Base-by-base conservation (phyloP, 768 basidiomycete species). In the Leccinum arenicola region DNA sequence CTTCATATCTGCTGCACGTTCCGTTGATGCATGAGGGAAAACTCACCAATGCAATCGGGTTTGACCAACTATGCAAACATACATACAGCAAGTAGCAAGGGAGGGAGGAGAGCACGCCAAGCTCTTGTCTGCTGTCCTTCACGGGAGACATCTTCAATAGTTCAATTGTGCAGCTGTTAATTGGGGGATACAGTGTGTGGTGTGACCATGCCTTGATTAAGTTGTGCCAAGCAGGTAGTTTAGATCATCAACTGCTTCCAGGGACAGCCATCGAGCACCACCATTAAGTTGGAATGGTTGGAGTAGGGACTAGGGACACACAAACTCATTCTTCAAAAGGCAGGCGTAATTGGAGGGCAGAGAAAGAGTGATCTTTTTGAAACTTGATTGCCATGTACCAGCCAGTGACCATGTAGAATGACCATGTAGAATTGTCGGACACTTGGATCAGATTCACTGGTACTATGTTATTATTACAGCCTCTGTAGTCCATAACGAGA, bases 81-180 rank as follows among this genome's bases (percentile, higher is more conserved):
- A n/a, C 40, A 19, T 3, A 40, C 36, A 45, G 57, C 40, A 45
- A 59, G 66, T 64, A 58, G 9, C 40, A 19, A 45, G 43, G 11
- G 17, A 45, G n/a, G 11, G 19, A 43, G 38, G 17, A 9, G 40
- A 43, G 3, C 9, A 40, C n/a, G 38, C 6, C 43, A 19, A 11
- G 43, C 43, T 43, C n/a, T 43, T 43, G 43, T 43, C 43, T 43
- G n/a, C n/a, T 11, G 43, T 43, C 29, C 29, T 33, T 35, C 12
- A 35, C 2, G 33, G 33, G 33, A 14, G 33, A 14, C 33, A 35
- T 35, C 33, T 35, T 35, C 33, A 35, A 35, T 35, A 0, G 12
- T 5, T 35, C 14, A 0, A 0, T 12, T 2, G 33, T 35, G 2
- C 12, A 35, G 5, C 12, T 14, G 33, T 35, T 35, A 3, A 35